Evolutionary conservation across 805 yeast species (phyloP), one percentile per base, ranked within the genome.

Genomic region (Pichia eremophila): DNA sequence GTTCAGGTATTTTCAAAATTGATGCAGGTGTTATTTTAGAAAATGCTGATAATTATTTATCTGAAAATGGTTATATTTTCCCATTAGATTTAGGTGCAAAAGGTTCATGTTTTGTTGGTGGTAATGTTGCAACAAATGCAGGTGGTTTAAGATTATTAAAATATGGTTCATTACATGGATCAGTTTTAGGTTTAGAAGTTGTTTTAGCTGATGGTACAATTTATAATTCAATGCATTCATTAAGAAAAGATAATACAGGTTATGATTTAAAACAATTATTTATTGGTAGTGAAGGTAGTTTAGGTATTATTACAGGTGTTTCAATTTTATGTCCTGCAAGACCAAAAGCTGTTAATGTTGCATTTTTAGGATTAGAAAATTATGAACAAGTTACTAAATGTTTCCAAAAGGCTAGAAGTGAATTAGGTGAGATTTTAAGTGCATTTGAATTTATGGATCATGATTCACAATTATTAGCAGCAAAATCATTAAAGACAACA

Each of bases 41-140:
- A 62, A 76, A 70, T 54, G 96, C 96, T 12, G 96, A 90, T 66
- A 73, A 73, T 46, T 87, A 61, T 58, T 67, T 90, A 47, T 81
- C 83, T 17, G 93, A 87, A 48, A 69, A 78, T n/a, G 95, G 93
- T 4, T 84, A 84, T 66, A 85, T 90, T 47, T 90, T 89, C 74
- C 98, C 98, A 28, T 71, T 90, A 45, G 98, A 90, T 63, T 70
- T 90, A 51, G 98, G 98, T 49, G 97, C 98, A 37, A 90, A 90
- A 68, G 98, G 98, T 14, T 87, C 96, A 2, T 91, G 97, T 63
- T 95, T 87, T 57, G 82, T 91, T 52, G 97, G 97, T 56, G 98
- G 97, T 54, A 85, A 82, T 46, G 91, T 88, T 40, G 95, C 96
- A 18, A 88, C 96, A 18, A 91, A 91, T 63, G 98, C 98, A 6